These are phyloP conservation scores for Raphanus sativus DNA, from an alignment of 345 rosid genomes.

Conservation along the genomic window DNA sequence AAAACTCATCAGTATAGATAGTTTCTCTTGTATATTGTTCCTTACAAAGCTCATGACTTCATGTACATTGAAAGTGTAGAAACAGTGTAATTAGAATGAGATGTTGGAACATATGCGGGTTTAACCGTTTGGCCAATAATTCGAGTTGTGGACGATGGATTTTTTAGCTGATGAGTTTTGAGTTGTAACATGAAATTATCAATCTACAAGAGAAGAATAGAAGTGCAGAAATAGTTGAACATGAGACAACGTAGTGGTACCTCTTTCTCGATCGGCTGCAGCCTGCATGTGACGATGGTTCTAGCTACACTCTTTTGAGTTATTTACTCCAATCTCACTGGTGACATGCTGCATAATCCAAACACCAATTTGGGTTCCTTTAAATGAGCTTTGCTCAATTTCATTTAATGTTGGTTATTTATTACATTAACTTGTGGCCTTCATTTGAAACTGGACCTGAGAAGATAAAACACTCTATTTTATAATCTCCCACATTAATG, in stretches of 20 bases:
- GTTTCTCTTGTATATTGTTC: no score
- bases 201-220: neutral
- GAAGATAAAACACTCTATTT: neutral
- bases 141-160: neutral
- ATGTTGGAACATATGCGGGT: neutral
- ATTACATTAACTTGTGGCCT: neutral
- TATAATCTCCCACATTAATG: neutral
- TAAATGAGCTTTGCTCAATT: neutral
- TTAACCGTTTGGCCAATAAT: neutral
- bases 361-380: neutral
- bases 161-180: neutral
- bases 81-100: neutral
- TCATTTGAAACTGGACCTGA: neutral
- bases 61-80: neutral
- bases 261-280: neutral
- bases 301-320: neutral
- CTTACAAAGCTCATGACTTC: neutral
- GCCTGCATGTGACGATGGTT: neutral
- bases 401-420: neutral
- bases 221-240: neutral
- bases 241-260: neutral
- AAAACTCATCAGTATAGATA: no score
- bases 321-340: no score
- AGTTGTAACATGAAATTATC: neutral
- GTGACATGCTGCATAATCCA: neutral